Evolutionary conservation across 2,329 filamentous ascomycete species (phyloP), one percentile per base, ranked within the genome.

Genomic region (Hypoxylon sp.): DNA sequence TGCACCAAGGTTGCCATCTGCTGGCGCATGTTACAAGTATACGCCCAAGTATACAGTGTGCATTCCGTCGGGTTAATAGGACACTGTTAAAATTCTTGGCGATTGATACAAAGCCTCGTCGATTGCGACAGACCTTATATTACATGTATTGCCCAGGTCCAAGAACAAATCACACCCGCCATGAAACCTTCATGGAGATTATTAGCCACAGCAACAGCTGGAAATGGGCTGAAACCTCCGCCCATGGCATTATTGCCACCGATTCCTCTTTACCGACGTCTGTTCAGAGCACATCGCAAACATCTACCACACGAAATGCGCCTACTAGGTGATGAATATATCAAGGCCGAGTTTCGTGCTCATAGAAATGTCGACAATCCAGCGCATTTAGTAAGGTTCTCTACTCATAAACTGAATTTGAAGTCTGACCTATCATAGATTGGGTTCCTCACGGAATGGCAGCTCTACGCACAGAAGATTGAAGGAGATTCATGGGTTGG

Each of bases 361-460:
- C 96, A 98, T 77, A 87, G 87, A 67, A 86, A 89, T 35, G 88
- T 97, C 53, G 95, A 98, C 67, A 98, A 98, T 76, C 94, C 96
- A 0, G 88, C 93, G 26, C 95, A 98, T 78, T 89, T 99, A 81
- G 94, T 97, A 85, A 69, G 89, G 19, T 35, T 5, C 11, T 35
- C 31, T 53, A 14, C 3, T 1, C 22, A 1, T 11, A 5, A 1
- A 29, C 10, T 4, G 26, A 1, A 42, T 46, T 48, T 14, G 11
- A 17, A n/a, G 26, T 14, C 48, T 68, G 13, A 64, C 29, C 5
- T 31, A 3, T 3, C n/a, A 13, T 72, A 97, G 94, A 94, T 98
- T 75, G 96, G 95, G 1, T 99, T 99, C 80, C 85, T 99, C 73
- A 95, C 93, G 0, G 94, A 98, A 80, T 99, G 95, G 95, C 96